Evolutionary conservation across 371 early-diverging fungal species (phyloP), one percentile per base, ranked within the genome.

Genomic region (Mucor saturninus): DNA sequence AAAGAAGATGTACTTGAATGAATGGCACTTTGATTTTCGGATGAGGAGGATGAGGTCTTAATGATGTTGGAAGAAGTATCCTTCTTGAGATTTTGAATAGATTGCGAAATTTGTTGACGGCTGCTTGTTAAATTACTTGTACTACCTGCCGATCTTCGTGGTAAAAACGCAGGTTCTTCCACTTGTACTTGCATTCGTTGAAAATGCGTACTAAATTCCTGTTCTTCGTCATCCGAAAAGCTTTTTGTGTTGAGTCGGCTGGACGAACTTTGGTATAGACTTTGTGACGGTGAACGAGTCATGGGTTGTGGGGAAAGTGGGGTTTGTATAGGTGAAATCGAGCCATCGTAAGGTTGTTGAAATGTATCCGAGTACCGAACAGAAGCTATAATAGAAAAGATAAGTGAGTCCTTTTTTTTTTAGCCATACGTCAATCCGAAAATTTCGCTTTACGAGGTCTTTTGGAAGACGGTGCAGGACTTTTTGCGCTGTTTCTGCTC

Each of bases 1-100:
- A 80, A 81, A 0, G 85, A 83, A 3, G 85, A 85, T 7, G 80
- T 76, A 2, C 79, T 80, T n/a, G 83, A 80, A 56, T 83, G 78
- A 53, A 77, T 66, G 0, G 78, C 78, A 45, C 79, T 80, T 11
- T 73, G 68, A 30, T 72, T 75, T 21, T 21, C 21, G 21, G 21
- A 21, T 21, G 21, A 21, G 21, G 21, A 21, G 1, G 21, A 21
- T 21, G 21, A 21, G 21, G 21, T 21, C 21, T 21, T 21, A 1
- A 21, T 21, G 21, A 21, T 21, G 29, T 67, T 51, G 5, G 57
- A 29, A 14, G 43, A 39, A 3, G 62, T 31, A 4, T 14, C 30
- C 35, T 48, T 65, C 56, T 32, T 64, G 11, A 62, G 37, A 11
- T 60, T 59, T 21, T 65, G 68, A 51, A 68, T 65, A 10, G 61